These are phyloP conservation scores for Crithidia expoeki DNA, from an alignment of 208 protist genomes.

Conservation along the genomic window DNA sequence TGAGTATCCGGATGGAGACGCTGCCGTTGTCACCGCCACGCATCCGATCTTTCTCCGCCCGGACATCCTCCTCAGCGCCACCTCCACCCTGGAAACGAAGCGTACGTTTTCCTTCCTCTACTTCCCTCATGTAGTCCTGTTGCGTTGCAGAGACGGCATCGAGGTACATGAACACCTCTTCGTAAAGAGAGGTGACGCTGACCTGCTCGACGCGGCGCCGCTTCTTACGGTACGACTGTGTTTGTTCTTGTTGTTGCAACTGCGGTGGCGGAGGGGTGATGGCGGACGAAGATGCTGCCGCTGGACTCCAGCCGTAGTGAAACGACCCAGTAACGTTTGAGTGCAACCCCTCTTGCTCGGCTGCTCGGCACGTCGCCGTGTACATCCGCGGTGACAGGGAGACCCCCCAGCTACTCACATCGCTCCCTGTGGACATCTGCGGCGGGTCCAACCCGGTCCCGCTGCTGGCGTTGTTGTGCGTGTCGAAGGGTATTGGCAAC, in stretches of 20 bases:
- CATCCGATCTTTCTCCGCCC: background rate
- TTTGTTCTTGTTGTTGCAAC: background rate
- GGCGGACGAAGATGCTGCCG: too few species aligned
- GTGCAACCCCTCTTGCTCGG: background rate
- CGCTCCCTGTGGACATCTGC: too few species aligned
- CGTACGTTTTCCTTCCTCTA: background rate
- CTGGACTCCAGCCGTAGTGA: too few species aligned
- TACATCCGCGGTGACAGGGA: constrained; percentile 25
- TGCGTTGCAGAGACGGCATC: constrained; percentile 25
- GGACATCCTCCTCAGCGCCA: constrained; percentile 18
- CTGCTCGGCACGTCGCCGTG: constrained; percentile 10
- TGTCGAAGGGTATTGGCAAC: background rate
- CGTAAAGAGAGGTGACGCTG: constrained; percentile 27
- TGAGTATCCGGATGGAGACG: background rate
- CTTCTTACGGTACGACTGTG: constrained; percentile 13
- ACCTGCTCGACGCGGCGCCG: constrained; percentile 37
- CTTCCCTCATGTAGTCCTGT: background rate
- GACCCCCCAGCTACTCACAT: constrained; percentile 2
- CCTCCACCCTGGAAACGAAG: too few species aligned
- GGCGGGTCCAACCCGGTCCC: too few species aligned
- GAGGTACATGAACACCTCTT: constrained; percentile 55
- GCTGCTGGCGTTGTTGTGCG: background rate
- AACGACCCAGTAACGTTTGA: too few species aligned
- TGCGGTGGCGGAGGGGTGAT: too few species aligned
- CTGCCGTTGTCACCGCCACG: background rate